phyloP scores from a whole-genome alignment of 441 rosid species.

The Lepidium campestre region DNA sequence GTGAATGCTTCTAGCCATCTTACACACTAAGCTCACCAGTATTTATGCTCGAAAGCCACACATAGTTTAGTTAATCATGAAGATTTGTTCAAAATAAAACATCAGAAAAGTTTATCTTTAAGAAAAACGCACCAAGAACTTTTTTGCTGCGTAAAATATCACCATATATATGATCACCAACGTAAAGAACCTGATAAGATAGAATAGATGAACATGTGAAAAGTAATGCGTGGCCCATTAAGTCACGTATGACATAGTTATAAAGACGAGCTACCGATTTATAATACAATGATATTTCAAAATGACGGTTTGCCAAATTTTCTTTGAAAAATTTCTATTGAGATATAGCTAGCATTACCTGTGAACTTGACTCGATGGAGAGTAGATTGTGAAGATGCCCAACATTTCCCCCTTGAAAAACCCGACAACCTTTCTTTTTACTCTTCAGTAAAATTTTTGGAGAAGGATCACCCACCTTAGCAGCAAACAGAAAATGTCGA shows the following conservation, averaged over 20 bases:
- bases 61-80: background rate
- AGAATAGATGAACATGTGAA: constrained; percentile 5
- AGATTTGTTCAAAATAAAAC: background rate
- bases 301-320: background rate
- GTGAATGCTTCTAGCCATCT: background rate
- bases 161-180: constrained; percentile 98
- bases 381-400: constrained; percentile 96
- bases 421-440: constrained; percentile 41
- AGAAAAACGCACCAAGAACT: constrained; percentile 65
- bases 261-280: background rate
- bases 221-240: background rate
- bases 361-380: constrained; percentile 92
- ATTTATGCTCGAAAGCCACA: background rate
- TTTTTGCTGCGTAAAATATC: constrained; percentile 97
- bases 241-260: background rate
- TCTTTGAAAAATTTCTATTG: background rate
- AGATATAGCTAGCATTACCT: constrained; percentile 40
- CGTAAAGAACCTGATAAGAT: constrained; percentile 76
- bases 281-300: background rate
- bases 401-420: constrained; percentile 97
- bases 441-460: constrained; percentile 39
- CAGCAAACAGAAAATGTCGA: background rate
- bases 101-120: background rate
- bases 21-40: background rate
- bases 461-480: constrained; percentile 61